Conservation (phyloP, 441 rosid genomes). For the Mallotus japonicus region DNA sequence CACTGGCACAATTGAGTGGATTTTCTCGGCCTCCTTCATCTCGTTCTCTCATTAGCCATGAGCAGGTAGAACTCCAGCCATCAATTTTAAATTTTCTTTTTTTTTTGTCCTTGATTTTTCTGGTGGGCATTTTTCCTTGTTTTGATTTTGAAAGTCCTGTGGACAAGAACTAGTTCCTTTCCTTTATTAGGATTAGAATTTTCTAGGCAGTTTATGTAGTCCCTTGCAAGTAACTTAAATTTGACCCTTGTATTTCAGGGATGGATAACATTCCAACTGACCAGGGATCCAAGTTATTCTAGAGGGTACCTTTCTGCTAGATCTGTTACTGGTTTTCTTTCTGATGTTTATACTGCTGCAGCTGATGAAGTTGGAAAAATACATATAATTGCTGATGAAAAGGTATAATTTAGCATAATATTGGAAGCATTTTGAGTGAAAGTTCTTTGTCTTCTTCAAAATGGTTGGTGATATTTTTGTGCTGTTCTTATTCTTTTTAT, state of each 20-base stretch:
- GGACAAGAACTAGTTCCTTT: neutral
- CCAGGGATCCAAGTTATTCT: slow-evolving; percentile 58
- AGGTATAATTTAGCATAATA: slow-evolving; percentile 41
- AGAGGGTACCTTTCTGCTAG: slow-evolving; percentile 82
- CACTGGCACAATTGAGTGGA: slow-evolving; percentile 91
- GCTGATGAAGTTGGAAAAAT: slow-evolving; percentile 94
- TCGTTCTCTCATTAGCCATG: slow-evolving; percentile 89
- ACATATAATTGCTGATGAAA: slow-evolving; percentile 83
- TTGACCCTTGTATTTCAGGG: slow-evolving; percentile 52
- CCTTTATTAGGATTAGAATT: neutral
- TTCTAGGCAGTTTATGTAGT: neutral
- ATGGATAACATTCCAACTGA: slow-evolving; percentile 81
- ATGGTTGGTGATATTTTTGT: slow-evolving; percentile 8
- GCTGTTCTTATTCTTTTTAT: neutral
- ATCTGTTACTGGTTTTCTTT: slow-evolving; percentile 89
- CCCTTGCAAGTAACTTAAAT: slow-evolving; percentile 23
- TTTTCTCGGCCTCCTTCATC: slow-evolving; percentile 88
- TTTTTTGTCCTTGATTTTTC: slow-evolving; percentile 8
- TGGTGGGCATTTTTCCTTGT: neutral
- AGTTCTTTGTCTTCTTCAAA: slow-evolving; percentile 6
- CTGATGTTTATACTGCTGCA: slow-evolving; percentile 74
- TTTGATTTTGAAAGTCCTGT: no score
- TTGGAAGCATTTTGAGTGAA: slow-evolving; percentile 7
- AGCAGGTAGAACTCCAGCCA: slow-evolving; percentile 51
- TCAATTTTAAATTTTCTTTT: neutral